Evolutionary conservation across 371 early-diverging fungal genomes (phyloP).

Genomic region (Mucor piriformis): DNA sequence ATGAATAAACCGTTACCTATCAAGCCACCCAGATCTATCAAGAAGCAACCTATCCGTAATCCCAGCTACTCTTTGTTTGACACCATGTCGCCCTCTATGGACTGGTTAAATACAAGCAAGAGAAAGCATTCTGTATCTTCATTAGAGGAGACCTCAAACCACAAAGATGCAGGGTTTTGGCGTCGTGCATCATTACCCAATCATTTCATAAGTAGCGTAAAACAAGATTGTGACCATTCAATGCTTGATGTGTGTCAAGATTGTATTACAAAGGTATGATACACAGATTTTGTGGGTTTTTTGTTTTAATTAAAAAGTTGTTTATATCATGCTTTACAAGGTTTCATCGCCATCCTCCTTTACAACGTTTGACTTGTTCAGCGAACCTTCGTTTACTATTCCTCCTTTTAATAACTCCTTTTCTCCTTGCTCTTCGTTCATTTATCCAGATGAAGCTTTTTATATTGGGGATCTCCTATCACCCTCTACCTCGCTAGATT

Average conservation of each 20-base stretch:
- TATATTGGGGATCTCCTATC: not conserved
- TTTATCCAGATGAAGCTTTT: not conserved
- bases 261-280: too few relatives aligned
- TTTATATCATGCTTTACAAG: too few relatives aligned
- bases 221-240: too few relatives aligned
- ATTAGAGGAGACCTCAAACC: not conserved
- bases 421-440: not conserved
- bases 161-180: not conserved
- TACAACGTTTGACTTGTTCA: too few relatives aligned
- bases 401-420: not conserved
- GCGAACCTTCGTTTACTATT: not conserved
- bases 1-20: too few relatives aligned
- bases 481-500: not conserved
- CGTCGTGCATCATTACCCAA: conserved; percentile 3
- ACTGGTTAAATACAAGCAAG: not conserved
- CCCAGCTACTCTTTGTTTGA: not conserved
- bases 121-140: not conserved
- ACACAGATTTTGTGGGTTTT: too few relatives aligned
- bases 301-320: too few relatives aligned
- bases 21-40: too few relatives aligned
- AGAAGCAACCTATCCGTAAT: not conserved
- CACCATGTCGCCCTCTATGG: not conserved
- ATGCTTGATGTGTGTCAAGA: too few relatives aligned
- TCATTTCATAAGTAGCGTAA: not conserved
- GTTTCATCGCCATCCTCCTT: too few relatives aligned